Evolutionary conservation across 305 asterid species (phyloP).

Genomic region (Lippia alba): DNA sequence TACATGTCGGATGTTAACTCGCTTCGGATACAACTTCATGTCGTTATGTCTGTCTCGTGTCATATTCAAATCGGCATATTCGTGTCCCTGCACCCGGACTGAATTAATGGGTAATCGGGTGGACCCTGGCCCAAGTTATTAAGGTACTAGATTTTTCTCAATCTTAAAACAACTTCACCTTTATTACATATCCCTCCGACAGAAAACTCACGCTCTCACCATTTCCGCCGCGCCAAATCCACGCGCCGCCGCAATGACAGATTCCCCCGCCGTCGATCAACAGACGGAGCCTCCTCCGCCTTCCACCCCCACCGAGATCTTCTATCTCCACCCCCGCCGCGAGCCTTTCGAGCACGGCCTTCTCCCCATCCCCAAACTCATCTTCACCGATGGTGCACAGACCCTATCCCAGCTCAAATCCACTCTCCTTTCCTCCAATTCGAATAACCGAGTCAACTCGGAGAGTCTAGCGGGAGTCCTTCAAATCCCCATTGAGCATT

Average conservation of each 20-base stretch:
- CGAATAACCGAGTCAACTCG: constrained; percentile 48
- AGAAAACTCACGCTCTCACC: not conserved
- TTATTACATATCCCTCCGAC: not conserved
- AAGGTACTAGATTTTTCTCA: not conserved
- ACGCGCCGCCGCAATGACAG: constrained; percentile 56
- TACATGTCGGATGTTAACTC: no score
- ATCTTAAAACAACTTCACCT: constrained; percentile 5
- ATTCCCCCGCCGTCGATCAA: constrained; percentile 32
- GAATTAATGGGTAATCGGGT: constrained; percentile 1
- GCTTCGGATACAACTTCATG: no score
- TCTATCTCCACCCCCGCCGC: constrained; percentile 77
- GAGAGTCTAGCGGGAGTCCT: constrained; percentile 53
- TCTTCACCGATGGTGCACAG: constrained; percentile 76
- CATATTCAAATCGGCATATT: no score
- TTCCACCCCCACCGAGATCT: constrained; percentile 30
- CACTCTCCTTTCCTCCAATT: constrained; percentile 51
- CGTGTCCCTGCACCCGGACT: no score
- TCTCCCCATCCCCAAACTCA: constrained; percentile 81
- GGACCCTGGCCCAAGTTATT: constrained; percentile 14
- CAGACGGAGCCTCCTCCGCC: constrained; percentile 40
- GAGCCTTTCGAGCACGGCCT: constrained; percentile 98
- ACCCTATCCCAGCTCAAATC: constrained; percentile 65
- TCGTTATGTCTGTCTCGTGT: no score
- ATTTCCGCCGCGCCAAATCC: constrained; percentile 42
- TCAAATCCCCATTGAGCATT: constrained; percentile 77